Evolutionary conservation across 345 rosid genomes (phyloP), one percentile per base, ranked within the genome.

Genomic region (Pistacia atlantica): DNA sequence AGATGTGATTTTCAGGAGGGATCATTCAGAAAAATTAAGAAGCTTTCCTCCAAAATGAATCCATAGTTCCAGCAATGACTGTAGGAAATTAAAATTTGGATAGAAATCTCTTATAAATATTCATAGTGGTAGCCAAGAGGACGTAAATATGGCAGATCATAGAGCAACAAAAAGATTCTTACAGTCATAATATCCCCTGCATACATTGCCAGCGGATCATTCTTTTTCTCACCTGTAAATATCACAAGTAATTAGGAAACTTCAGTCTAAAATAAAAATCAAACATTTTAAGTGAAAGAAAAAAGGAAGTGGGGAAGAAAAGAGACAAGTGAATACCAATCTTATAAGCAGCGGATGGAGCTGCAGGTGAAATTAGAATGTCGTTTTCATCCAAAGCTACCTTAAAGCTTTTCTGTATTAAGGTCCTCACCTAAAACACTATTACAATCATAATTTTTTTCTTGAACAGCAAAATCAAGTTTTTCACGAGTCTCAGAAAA

Each of bases 151-250:
- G 4, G 42, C 46, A 71, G 16, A 60, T 52, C 10, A 57, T 45
- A 14, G 14, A 22, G 65, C 51, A 28, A n/a, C 38, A 31, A 6
- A 69, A 33, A 74, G 11, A 78, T 73, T 67, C 83, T 84, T 83
- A 95, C 99, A 9, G 98, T 95, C 98, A 91, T 95, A 63, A 91
- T 88, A 83, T 95, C 97, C 6, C 99, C 99, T 6, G 96, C 94
- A 80, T 93, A 95, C 99, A 93, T 93, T 51, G 98, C 93, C 80
- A 95, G 78, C 54, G 98, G 98, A 86, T 95, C 97, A 49, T 91
- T 77, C 76, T 84, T 95, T 97, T 95, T 95, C 79, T 93, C 98
- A 10, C 97, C 93, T 91, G 80, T 52, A 81, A 81, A 72, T 38
- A 69, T 69, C 16, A 74, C 61, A 35, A 70, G 22, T 5, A 38